Evolutionary conservation across 2,329 filamentous ascomycete species (phyloP), one percentile per base, ranked within the genome.

Genomic region (Pseudopithomyces maydicus): DNA sequence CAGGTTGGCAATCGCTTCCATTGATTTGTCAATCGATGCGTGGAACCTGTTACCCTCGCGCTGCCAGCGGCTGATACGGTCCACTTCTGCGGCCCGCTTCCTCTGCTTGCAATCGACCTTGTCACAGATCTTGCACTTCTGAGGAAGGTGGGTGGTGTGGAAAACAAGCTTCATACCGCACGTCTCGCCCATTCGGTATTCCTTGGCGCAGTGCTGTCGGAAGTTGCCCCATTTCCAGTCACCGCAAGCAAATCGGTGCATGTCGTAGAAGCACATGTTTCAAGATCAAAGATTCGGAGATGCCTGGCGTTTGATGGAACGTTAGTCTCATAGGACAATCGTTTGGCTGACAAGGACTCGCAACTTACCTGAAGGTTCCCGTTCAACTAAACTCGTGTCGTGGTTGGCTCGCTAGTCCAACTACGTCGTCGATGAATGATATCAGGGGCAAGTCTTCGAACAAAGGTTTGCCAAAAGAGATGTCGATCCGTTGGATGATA

Each of bases 201-300:
- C 94, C 78, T 92, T 92, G 77, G 90, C 89, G 84, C 94, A 98
- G 75, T 96, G 93, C 77, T 93, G 86, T 65, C 90, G 88, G 82
- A 97, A 97, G 80, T 89, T 90, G 65, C 91, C 90, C 93, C 93
- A 98, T 78, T 92, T 92, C 89, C 90, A 97, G 84, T 92, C 94
- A 72, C 90, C 90, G 80, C 94, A 98, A 56, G 78, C 78, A 85
- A 90, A 97, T 68, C 87, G 85, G 76, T 89, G 92, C 79, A 94
- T 90, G 72, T 97, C 92, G 82, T 93, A 98, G 83, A 95, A 97
- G 82, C 94, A 97, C 94, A 98, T 97, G 73, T 76, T 72, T 73
- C 65, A 73, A 65, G 61, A 60, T 54, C 63, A 61, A 67, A 71
- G 69, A 71, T 69, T 59, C 62, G 63, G 69, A 57, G 20, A 46